phyloP scores from a whole-genome alignment of 2,329 filamentous ascomycete genomes.

The Colletotrichum navitas region DNA sequence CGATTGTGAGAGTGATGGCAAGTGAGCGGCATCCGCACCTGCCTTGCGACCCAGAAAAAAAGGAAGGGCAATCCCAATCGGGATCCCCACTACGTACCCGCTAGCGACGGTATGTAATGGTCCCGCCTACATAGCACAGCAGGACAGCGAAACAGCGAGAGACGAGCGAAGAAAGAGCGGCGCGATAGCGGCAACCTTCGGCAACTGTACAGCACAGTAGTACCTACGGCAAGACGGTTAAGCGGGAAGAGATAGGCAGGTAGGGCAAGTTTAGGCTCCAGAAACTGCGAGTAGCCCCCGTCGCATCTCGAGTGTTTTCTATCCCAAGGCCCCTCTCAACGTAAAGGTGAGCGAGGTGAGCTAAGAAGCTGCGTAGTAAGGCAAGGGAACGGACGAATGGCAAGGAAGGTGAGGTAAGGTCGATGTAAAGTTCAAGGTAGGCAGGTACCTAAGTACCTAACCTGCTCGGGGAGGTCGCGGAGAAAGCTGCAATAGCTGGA shows the following conservation, averaged over 20 bases:
- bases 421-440: neutral
- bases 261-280: neutral
- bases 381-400: slow-evolving; percentile 16
- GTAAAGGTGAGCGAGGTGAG: slow-evolving; percentile 5
- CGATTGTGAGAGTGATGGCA: neutral
- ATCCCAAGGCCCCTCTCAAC: neutral
- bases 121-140: neutral
- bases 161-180: slow-evolving; percentile 36
- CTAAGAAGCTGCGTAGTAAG: neutral
- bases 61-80: slow-evolving; percentile 31
- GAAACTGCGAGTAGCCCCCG: neutral
- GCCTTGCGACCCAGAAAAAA: neutral
- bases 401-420: slow-evolving; percentile 41
- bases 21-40: slow-evolving; percentile 4
- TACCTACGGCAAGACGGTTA: slow-evolving; percentile 22
- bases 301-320: neutral
- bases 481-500: slow-evolving; percentile 41
- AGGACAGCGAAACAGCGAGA: slow-evolving; percentile 22
- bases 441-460: slow-evolving; percentile 10
- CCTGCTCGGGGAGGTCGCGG: slow-evolving; percentile 38
- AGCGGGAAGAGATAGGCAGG: neutral
- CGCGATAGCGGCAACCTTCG: slow-evolving; percentile 20
- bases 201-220: slow-evolving; percentile 28
- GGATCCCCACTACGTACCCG: slow-evolving; percentile 35
- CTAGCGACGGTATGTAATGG: slow-evolving; percentile 30